Evolutionary conservation across 148 eudicot species (phyloP), one percentile per base, ranked within the genome.

Genomic region (Persicaria tinctoria): DNA sequence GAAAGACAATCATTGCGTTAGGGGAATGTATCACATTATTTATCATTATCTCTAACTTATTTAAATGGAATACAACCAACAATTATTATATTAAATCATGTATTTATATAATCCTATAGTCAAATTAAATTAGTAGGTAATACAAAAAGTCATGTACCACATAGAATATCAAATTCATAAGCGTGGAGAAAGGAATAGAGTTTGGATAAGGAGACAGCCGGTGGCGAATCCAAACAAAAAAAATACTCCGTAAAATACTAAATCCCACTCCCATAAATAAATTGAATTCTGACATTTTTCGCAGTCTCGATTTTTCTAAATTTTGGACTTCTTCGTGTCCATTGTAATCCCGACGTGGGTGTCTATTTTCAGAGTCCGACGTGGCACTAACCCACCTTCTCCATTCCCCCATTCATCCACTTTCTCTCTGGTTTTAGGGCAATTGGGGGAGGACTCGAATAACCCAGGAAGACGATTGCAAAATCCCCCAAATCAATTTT

Each of bases 311-410:
- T 60, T 60, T 20, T 60, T 60, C 66, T 62, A 8, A 8, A 27
- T 27, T 8, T 63, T 32, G 27, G 11, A 63, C 11, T 12, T 5
- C 23, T 63, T 27, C 45, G 68, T 32, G 46, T 63, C 3, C 32
- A 32, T 63, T 27, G 11, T 63, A 63, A 55, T 45, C 46, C 7
- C 44, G 68, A 32, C 45, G 68, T 63, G 45, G 68, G 68, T 60
- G 38, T 60, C 66, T 9, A 60, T 60, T 60, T 23, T 23, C 66
- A 63, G n/a, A 27, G 12, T 63, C 68, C 68, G 11, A 63, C 68
- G 68, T 63, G 68, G 68, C 68, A 63, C 14, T 63, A 32, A 63
- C 23, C 44, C 45, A 63, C 16, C 12, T 63, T 16, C 10, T 45
- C 4, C 6, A 32, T 63, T 18, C 12, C 44, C 27, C 68, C 68